phyloP scores from a whole-genome alignment of 148 eudicot species.

The Rhododendron molle region DNA sequence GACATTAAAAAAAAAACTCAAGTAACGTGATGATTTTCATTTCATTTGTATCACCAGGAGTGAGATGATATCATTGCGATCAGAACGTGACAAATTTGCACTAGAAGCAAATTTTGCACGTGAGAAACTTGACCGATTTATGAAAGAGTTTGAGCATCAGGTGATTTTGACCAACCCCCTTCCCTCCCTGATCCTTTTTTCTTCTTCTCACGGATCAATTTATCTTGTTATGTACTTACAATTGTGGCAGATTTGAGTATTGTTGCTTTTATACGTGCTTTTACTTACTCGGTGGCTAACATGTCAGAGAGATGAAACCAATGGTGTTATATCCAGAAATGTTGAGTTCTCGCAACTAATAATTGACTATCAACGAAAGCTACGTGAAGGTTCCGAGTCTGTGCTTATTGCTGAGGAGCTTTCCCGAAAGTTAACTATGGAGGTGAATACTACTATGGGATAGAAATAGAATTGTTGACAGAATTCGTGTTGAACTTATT shows the following conservation, averaged over 20 bases:
- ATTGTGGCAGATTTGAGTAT: background rate
- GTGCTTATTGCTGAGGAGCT: conserved; percentile 61
- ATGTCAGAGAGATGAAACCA: conserved; percentile 62
- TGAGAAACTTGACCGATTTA: conserved; percentile 67
- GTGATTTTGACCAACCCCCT: conserved; percentile 13
- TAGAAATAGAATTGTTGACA: background rate
- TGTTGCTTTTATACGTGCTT: background rate
- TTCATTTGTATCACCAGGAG: conserved; percentile 23
- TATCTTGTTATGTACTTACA: background rate
- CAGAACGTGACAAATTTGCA: conserved; percentile 68
- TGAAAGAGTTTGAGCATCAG: conserved; percentile 80
- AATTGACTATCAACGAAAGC: conserved; percentile 72
- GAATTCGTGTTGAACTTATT: background rate
- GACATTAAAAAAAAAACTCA: background rate
- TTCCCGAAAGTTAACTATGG: conserved; percentile 71
- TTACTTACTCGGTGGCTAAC: background rate
- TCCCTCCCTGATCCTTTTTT: background rate
- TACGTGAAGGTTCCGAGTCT: conserved; percentile 78
- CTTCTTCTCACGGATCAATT: background rate
- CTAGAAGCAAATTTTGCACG: conserved; percentile 61
- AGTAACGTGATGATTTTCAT: background rate
- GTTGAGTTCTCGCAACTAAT: conserved; percentile 86
- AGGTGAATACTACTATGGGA: conserved; percentile 30
- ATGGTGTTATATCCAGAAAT: conserved; percentile 65
- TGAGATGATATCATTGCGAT: conserved; percentile 58